Evolutionary conservation across 768 basidiomycete genomes (phyloP).

Genomic region (Mycena polygramma): DNA sequence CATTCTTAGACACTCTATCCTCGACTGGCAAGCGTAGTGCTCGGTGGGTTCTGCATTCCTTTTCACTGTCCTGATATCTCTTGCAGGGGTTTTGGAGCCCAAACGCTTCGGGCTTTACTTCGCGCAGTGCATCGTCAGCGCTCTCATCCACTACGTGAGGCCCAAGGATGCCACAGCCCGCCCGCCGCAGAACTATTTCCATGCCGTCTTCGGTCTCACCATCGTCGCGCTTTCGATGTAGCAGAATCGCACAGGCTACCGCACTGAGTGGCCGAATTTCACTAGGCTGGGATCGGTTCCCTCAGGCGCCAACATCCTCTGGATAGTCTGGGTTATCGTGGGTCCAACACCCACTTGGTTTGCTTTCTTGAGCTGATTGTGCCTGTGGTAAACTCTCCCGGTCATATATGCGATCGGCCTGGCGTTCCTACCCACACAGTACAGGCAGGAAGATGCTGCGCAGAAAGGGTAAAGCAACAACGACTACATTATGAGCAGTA

Average conservation of each 20-base stretch:
- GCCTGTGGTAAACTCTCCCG: constrained; percentile 58
- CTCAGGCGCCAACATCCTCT: constrained; percentile 54
- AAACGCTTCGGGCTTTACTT: constrained; percentile 68
- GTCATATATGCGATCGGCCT: constrained; percentile 59
- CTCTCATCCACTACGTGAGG: constrained; percentile 68
- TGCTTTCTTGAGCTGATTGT: not conserved
- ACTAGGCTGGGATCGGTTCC: constrained; percentile 58
- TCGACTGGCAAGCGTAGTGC: constrained; percentile 53
- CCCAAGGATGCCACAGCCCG: constrained; percentile 51
- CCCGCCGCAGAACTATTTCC: constrained; percentile 69
- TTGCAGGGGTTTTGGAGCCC: constrained; percentile 68
- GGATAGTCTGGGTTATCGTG: constrained; percentile 65
- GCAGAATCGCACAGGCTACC: constrained; percentile 63
- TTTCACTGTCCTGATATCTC: constrained; percentile 5
- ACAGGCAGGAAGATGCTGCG: constrained; percentile 54
- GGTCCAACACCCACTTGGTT: constrained; percentile 35
- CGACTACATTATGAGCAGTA: constrained; percentile 10
- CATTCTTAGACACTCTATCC: constrained; percentile 59
- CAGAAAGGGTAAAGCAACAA: constrained; percentile 34
- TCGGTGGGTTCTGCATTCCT: constrained; percentile 58
- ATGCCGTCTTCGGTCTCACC: constrained; percentile 65
- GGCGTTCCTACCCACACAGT: constrained; percentile 60
- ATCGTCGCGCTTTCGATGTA: constrained; percentile 64
- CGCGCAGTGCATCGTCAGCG: constrained; percentile 63
- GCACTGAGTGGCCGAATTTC: constrained; percentile 61